Evolutionary conservation across 257 asterid species (phyloP).

Genomic region (Solanum sitiens): DNA sequence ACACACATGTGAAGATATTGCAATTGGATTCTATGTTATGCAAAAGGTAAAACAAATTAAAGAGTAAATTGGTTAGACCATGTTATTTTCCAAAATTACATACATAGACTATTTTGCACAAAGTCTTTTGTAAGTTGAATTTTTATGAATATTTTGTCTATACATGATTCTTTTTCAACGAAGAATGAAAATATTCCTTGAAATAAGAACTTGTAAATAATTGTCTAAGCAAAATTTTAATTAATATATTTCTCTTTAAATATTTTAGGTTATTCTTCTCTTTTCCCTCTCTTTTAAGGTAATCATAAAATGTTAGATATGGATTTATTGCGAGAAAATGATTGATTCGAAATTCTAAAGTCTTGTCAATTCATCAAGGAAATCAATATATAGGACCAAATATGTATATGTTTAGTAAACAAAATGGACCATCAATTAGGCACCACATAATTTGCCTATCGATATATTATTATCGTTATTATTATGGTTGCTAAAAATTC

Average conservation of each 20-base stretch:
- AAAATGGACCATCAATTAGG: not conserved
- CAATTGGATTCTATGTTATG: not conserved
- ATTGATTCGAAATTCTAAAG: not conserved
- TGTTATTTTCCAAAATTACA: not conserved
- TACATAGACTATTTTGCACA: not conserved
- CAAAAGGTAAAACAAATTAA: not conserved
- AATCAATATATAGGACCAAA: not conserved
- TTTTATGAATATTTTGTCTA: not conserved
- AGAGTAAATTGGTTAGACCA: not conserved
- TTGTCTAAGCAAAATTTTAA: not conserved
- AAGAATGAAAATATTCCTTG: not conserved
- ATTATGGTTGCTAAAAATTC: not conserved
- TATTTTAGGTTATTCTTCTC: not conserved
- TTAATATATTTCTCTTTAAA: not conserved
- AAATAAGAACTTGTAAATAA: not conserved
- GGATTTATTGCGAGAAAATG: not conserved
- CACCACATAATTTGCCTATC: not conserved
- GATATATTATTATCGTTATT: not conserved
- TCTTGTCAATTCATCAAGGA: not conserved
- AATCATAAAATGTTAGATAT: not conserved
- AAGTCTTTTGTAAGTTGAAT: not conserved
- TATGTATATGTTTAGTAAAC: not conserved
- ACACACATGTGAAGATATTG: not conserved
- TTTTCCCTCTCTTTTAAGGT: not conserved
- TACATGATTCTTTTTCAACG: not conserved